Conservation (phyloP, 257 asterid species). For the Petunia axillaris region DNA sequence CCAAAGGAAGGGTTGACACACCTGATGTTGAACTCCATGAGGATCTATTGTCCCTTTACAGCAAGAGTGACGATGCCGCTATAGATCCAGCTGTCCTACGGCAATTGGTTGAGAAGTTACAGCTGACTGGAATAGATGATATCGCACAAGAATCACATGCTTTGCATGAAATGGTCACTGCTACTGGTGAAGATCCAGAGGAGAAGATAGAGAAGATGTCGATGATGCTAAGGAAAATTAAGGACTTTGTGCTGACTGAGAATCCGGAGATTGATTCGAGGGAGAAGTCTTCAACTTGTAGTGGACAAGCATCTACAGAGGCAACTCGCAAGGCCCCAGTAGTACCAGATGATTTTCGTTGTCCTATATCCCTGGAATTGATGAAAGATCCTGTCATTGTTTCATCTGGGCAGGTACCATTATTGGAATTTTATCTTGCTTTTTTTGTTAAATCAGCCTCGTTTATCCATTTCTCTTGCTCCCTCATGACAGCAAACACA, state of each 20-base stretch:
- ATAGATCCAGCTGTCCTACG: slow-evolving; percentile 57
- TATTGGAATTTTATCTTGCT: slow-evolving; percentile 23
- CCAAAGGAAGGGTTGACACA: slow-evolving; percentile 86
- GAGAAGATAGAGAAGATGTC: slow-evolving; percentile 95
- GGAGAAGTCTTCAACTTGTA: slow-evolving; percentile 56
- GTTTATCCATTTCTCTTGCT: slow-evolving; percentile 28
- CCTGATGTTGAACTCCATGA: slow-evolving; percentile 77
- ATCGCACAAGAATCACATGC: slow-evolving; percentile 93
- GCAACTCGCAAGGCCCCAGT: slow-evolving; percentile 57
- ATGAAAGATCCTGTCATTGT: slow-evolving; percentile 98
- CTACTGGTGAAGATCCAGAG: slow-evolving; percentile 88
- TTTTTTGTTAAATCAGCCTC: slow-evolving; percentile 23
- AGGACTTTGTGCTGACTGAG: slow-evolving; percentile 87
- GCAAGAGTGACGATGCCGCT: slow-evolving; percentile 43
- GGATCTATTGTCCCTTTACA: slow-evolving; percentile 69
- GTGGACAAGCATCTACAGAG: slow-evolving; percentile 50
- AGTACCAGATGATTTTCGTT: slow-evolving; percentile 96
- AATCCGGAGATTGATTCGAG: slow-evolving; percentile 59
- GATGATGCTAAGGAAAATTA: slow-evolving; percentile 76
- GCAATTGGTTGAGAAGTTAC: slow-evolving; percentile 77
- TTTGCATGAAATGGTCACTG: slow-evolving; percentile 90
- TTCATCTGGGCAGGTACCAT: slow-evolving; percentile 92
- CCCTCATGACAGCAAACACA: slow-evolving; percentile 1
- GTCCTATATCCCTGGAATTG: slow-evolving; percentile 93
- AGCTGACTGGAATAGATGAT: slow-evolving; percentile 78